Evolutionary conservation across 352 stramenopile genomes (phyloP), one percentile per base, ranked within the genome.

Genomic region (Phytophthora podocarpi): DNA sequence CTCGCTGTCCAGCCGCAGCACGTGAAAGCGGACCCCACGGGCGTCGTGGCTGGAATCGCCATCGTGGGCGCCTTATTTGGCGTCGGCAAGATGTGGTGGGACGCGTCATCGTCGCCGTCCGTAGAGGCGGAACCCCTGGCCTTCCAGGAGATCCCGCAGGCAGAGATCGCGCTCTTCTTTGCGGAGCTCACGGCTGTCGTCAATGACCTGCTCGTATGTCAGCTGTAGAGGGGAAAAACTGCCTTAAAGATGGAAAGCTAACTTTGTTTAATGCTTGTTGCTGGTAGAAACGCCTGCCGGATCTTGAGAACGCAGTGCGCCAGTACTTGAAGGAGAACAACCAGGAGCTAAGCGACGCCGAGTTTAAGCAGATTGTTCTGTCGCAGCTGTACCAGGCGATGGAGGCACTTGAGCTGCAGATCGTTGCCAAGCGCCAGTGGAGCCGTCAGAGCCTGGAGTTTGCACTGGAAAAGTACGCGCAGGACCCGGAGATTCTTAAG

Each of bases 61-160:
- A 68, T 90, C 20, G 74, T 91, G 9, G 74, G 84, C 10, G 84
- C 82, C 10, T 57, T 92, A 15, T 52, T 90, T 4, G 82, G 84
- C 12, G 82, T 95, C 0, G 86, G 80, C 3, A 93, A 95, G 54
- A 95, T 95, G 81, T 93, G 84, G 80, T 93, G 82, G 82, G 81
- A 92, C 56, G 84, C 83, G 16, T 93, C 84, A 16, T 71, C 78
- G 16, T 61, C 67, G 2, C 34, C 54, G 13, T 34, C 54, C 13
- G 24, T 20, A 20, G 28, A 37, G 7, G 16, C 41, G 47, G 24
- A 67, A 13, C 43, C 49, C 1, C 31, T 51, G 12, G 62, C 57
- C 4, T 74, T 80, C 40, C 67, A 90, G 50, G 76, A 90, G 24
- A 89, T 93, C 18, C 54, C 78, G 39, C 78, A 85, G 34, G 61